A percentile compares a stretch with the other conserved stretches of the same genome.
These are phyloP conservation scores for Leccinum subtestaceum DNA, from an alignment of 768 basidiomycete genomes.

Conservation along the genomic window DNA sequence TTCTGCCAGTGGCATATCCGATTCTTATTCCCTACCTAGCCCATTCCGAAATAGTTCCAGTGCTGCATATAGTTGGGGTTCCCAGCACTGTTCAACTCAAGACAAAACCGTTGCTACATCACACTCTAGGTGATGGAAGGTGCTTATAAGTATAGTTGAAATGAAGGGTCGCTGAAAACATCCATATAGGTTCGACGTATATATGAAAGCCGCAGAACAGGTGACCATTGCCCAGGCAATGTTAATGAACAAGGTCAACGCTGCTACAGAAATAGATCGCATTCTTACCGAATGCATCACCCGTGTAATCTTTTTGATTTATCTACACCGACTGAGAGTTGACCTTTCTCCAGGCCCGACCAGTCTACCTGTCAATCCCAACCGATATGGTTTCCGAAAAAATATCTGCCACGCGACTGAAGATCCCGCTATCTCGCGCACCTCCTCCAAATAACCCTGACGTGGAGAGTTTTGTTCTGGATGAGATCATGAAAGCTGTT, in stretches of 20 bases:
- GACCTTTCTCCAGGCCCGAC: constrained; percentile 54
- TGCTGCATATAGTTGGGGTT: constrained; percentile 84
- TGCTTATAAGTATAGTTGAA: constrained; percentile 17
- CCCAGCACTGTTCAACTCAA: constrained; percentile 75
- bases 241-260: constrained; percentile 50
- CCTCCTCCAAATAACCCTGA: constrained; percentile 53
- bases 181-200: constrained; percentile 69
- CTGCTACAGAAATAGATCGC: constrained; percentile 74
- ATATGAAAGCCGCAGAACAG: constrained; percentile 68
- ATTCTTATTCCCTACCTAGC: constrained; percentile 37
- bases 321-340: background rate
- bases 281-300: constrained; percentile 69
- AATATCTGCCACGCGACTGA: constrained; percentile 63
- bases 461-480: constrained; percentile 66
- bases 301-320: constrained; percentile 34
- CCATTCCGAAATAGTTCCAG: constrained; percentile 85
- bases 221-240: constrained; percentile 69
- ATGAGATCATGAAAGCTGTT: constrained; percentile 65
- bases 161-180: background rate
- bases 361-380: constrained; percentile 84
- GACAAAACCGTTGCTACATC: constrained; percentile 73
- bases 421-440: constrained; percentile 51
- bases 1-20: background rate
- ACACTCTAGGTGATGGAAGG: constrained; percentile 85
- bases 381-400: constrained; percentile 74